Conservation (phyloP, 345 rosid genomes). For the Rhodamnia rubescens region DNA sequence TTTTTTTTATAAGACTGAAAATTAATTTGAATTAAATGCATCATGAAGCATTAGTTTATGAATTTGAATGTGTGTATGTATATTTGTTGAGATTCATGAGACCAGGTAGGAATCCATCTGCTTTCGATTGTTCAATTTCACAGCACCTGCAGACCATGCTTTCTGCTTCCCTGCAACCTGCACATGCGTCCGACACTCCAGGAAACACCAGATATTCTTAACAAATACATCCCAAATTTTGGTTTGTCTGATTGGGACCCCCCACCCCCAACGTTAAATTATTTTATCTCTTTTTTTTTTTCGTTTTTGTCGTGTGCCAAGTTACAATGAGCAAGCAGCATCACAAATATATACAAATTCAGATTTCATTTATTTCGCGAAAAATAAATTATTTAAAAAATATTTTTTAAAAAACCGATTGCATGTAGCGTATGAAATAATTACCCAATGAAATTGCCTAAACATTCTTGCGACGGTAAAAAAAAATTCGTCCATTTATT, state of each 20-base stretch:
- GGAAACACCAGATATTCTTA: background rate
- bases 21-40: too few species aligned
- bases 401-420: too few species aligned
- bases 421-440: too few species aligned
- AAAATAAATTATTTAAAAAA: too few species aligned
- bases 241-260: background rate
- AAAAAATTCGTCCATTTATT: too few species aligned
- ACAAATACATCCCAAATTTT: background rate
- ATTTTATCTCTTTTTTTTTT: background rate
- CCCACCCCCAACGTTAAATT: background rate
- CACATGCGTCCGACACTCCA: background rate
- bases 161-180: background rate
- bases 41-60: too few species aligned
- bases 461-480: too few species aligned
- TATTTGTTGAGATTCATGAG: background rate
- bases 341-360: background rate
- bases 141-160: background rate
- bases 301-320: background rate
- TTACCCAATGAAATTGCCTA: too few species aligned
- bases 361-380: too few species aligned
- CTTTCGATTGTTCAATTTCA: background rate
- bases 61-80: too few species aligned
- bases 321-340: background rate
- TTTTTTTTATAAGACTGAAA: too few species aligned
- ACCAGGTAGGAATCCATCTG: background rate